Evolutionary conservation across 345 rosid genomes (phyloP).

Genomic region (Limnanthes douglasii): DNA sequence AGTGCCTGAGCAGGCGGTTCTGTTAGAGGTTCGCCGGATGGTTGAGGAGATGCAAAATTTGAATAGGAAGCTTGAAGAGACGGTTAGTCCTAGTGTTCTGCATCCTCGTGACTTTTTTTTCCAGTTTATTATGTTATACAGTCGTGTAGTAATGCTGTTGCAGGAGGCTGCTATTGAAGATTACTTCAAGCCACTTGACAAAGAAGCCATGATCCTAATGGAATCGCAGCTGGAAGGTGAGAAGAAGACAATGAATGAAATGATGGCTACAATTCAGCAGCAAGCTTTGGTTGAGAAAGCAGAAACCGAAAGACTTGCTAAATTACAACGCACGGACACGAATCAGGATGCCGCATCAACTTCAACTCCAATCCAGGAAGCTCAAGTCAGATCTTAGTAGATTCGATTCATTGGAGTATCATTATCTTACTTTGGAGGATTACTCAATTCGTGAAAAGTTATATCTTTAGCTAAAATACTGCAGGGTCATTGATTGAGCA

Average conservation of each 20-base stretch:
- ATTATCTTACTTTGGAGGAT: too few relatives aligned
- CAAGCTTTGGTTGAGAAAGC: constrained; percentile 42
- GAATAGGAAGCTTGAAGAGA: constrained; percentile 72
- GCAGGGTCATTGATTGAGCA: too few relatives aligned
- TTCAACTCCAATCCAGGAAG: constrained; percentile 10
- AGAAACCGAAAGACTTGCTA: constrained; percentile 34
- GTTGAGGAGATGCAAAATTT: constrained; percentile 82
- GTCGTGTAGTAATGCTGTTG: constrained; percentile 2
- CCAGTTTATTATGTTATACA: too few relatives aligned
- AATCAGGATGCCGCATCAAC: constrained; percentile 9
- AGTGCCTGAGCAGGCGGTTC: constrained; percentile 65
- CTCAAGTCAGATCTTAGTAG: constrained; percentile 6
- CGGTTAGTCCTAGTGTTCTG: constrained; percentile 37
- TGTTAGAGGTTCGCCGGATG: constrained; percentile 75
- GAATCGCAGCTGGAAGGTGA: constrained; percentile 77
- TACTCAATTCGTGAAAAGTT: too few relatives aligned
- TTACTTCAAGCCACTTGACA: constrained; percentile 76
- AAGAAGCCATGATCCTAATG: constrained; percentile 61
- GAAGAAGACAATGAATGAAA: constrained; percentile 56
- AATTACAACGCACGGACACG: constrained; percentile 5
- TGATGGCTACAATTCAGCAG: constrained; percentile 47
- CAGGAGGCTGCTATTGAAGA: constrained; percentile 83
- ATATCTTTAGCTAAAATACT: too few relatives aligned
- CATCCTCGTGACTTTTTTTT: background rate
- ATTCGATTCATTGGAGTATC: too few relatives aligned